Evolutionary conservation across 306 rosid genomes (phyloP), one percentile per base, ranked within the genome.

Genomic region (Dryas octopetala): DNA sequence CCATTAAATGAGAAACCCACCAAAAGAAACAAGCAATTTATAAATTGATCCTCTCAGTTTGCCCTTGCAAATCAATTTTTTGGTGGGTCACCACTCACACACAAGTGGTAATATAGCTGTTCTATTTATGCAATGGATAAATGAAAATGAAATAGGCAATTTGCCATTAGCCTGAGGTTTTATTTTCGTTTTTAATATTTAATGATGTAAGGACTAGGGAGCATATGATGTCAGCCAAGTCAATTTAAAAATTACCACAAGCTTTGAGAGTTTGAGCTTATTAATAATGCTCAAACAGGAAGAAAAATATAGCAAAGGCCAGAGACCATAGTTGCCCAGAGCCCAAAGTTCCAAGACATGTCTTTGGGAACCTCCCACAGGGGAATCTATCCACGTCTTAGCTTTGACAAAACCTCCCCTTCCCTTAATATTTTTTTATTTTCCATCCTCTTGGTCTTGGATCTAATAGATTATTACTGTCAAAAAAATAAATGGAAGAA

Each of bases 361-460:
- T 47, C 67, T 53, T 81, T 60, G 81, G 85, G 75, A 76, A 76
- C 44, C 53, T 40, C 60, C 69, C 70, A 7, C 13, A 9, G 2
- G 8, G 81, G 84, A 81, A 81, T 81, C 81, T 76, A 66, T 17
- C 16, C 78, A 76, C 75, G 85, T 75, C 70, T 68, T n/a, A 16
- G 45, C 69, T 60, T 76, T 66, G 78, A 50, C 78, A 71, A 81
- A 81, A 40, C 47, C n/a, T 28, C 55, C 55, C 6, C 58, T 17
- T 44, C 26, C 53, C 5, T 45, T 4, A 2, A 2, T 10, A 26
- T 4, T 12, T 14, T 61, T 47, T 23, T 12, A 38, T 19, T 49
- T 49, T 9, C 13, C 12, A 2, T 16, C 69, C 54, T 66, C 54
- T 17, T 44, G 55, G n/a, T 32, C 38, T 32, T 32, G 38, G 38